phyloP scores from a whole-genome alignment of 2,329 filamentous ascomycete genomes.

The Pseudocercospora pini-densiflorae region DNA sequence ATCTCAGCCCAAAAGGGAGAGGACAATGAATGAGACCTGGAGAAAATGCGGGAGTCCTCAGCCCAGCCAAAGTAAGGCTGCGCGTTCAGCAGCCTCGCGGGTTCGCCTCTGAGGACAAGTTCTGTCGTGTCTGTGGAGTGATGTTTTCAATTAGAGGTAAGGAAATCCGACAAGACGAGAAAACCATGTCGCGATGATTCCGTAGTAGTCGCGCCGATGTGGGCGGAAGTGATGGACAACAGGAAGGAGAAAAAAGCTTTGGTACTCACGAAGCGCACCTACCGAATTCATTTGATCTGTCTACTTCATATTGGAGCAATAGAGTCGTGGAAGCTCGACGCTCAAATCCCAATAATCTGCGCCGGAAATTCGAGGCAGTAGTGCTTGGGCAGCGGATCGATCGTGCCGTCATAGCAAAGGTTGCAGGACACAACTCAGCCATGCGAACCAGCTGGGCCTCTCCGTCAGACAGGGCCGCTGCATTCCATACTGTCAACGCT shows the following conservation, averaged over 20 bases:
- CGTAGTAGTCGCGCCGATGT: neutral
- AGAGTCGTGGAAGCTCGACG: neutral
- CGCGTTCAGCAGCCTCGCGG: neutral
- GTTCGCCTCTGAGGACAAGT: neutral
- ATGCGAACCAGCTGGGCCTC: neutral
- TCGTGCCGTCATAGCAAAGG: neutral
- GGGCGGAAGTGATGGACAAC: neutral
- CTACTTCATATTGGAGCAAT: neutral
- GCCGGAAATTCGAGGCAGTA: neutral
- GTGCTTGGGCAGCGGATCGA: neutral
- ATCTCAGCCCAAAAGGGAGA: neutral
- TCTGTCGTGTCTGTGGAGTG: neutral
- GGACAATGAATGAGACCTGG: neutral
- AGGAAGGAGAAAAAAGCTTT: neutral
- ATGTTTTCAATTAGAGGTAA: neutral
- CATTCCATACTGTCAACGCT: neutral
- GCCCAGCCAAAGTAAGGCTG: neutral
- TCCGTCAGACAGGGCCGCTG: neutral
- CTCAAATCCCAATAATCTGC: neutral
- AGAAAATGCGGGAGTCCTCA: neutral
- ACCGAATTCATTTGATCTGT: neutral
- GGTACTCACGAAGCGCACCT: neutral
- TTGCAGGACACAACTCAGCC: neutral
- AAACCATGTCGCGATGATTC: neutral
- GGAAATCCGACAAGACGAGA: neutral